These are phyloP conservation scores for Wickerhamiella sorbophila DNA, from an alignment of 805 yeast species.

Conservation along the genomic window DNA sequence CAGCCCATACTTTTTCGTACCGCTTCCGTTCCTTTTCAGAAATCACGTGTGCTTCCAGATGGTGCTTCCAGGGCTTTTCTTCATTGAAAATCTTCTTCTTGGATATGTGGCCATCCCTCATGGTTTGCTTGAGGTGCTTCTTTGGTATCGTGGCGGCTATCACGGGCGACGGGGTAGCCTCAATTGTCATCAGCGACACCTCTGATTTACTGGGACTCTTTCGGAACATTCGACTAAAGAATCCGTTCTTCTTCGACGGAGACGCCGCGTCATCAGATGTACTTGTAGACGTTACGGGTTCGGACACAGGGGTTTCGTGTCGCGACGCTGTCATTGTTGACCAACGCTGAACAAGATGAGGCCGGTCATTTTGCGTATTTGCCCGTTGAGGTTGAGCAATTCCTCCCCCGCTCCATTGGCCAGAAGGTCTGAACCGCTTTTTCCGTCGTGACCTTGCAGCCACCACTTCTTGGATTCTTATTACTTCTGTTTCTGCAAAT, in stretches of 20 bases:
- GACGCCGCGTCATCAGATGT: not conserved
- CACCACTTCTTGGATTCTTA: constrained; percentile 10
- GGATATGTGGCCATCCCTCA: constrained; percentile 29
- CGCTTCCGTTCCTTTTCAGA: constrained; percentile 57
- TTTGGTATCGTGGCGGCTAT: not conserved
- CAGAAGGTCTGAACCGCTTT: constrained; percentile 5
- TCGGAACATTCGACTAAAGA: constrained; percentile 1
- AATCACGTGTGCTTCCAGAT: constrained; percentile 38
- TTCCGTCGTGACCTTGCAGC: not conserved
- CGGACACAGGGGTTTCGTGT: too few species aligned
- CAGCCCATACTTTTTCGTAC: constrained; percentile 89
- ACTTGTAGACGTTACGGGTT: not conserved
- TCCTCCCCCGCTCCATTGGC: constrained; percentile 4
- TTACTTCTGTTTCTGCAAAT: constrained; percentile 13
- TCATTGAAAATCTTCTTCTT: constrained; percentile 44
- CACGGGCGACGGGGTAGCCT: constrained; percentile 1
- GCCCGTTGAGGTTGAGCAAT: not conserved
- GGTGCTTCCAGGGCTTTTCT: constrained; percentile 90
- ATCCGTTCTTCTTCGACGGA: not conserved
- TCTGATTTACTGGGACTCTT: not conserved
- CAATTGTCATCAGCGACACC: not conserved
- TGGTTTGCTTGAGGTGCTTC: constrained; percentile 12
- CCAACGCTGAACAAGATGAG: not conserved
- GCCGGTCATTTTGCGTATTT: not conserved
- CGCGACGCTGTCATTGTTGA: not conserved